Base-by-base conservation (phyloP, 192 early-diverging fungal species). In the Coemansia asiatica region DNA sequence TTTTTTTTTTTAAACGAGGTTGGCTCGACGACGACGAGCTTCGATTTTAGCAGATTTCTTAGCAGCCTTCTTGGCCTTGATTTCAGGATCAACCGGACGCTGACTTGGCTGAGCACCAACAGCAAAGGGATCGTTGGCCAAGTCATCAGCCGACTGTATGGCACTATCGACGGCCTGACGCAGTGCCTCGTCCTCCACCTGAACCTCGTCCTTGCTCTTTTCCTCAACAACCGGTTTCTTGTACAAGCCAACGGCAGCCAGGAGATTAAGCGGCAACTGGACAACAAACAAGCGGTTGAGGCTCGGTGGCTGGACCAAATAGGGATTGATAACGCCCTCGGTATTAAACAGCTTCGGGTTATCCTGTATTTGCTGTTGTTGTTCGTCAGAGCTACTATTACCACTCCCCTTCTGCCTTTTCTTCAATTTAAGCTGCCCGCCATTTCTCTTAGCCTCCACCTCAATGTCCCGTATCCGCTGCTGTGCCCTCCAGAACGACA, bases 401-500 rank as follows among this genome's bases (percentile, higher is more conserved):
- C 40, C 15, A 12, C 40, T 5, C 8, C 15, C 15, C 15, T 44
- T 44, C 40, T 15, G 40, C 15, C 15, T 44, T 13, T 44, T 44
- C 40, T 44, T 44, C 15, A 44, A 13, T 66, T 53, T 53, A 51
- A 62, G 61, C 28, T 53, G 60, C 7, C 66, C 69, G 28, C 72
- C 77, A 16, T 31, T 16, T n/a, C 40, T 48, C 22, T 33, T 31
- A 19, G 59, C 44, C 22, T 75, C 64, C 47, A 51, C 56, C 57
- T 82, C 80, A 0, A 82, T 51, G 15, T 64, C 68, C 13, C 46
- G 16, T 56, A 91, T 87, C 27, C 85, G 64, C 59, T 79, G 82
- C 64, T 76, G 84, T 22, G 90, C 90, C 49, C 88, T 81, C 73
- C 79, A 71, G 44, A 84, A 88, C 57, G 83, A 83, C 38, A 91